Base-by-base conservation (phyloP, 305 asterid species). In the Nicotiana rustica region DNA sequence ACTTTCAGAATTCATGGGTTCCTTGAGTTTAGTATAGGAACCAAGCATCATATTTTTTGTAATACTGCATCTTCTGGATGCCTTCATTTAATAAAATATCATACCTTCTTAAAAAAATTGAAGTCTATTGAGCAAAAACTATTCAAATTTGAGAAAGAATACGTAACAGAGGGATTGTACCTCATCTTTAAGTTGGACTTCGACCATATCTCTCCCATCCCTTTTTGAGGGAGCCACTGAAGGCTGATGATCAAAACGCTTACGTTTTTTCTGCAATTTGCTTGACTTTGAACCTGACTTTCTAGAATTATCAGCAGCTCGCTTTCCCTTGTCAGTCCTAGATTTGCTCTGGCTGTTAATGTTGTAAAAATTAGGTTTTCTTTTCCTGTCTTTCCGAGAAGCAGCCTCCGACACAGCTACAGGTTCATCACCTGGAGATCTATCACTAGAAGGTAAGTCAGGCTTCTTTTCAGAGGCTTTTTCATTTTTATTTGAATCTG, bases 181-280 rank as follows among this genome's bases (percentile, higher is more conserved):
- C 97, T 89, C 90, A 83, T 90, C 93, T 86, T 90, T 91, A 68
- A 82, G 91, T 80, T 82, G 90, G 78, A 71, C 80, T 86, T 88
- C 88, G 68, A 75, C 87, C 86, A 31, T 68, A 77, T 89, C 88
- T 71, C 67, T 73, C 67, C 85, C 82, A 85, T 85, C 86, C 85
- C 81, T 82, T 77, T 85, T 84, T 19, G 80, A 44, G 31, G 76
- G 81, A 84, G 85, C 36, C 80, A 84, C 83, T 79, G 93, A 84
- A 78, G 86, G 81, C 84, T 85, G 87, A 49, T 35, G 75, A 80
- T 81, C 87, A 79, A 83, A 76, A 73, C 83, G 67, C 87, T 91
- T 92, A 62, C 56, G 77, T 82, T 90, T 91, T 85, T 83, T 87
- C 81, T 85, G 75, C 12, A 89, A 90, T 86, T 93, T 93, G 21